Evolutionary conservation across 192 early-diverging fungal species (phyloP).

Genomic region (Pilaira anomala): DNA sequence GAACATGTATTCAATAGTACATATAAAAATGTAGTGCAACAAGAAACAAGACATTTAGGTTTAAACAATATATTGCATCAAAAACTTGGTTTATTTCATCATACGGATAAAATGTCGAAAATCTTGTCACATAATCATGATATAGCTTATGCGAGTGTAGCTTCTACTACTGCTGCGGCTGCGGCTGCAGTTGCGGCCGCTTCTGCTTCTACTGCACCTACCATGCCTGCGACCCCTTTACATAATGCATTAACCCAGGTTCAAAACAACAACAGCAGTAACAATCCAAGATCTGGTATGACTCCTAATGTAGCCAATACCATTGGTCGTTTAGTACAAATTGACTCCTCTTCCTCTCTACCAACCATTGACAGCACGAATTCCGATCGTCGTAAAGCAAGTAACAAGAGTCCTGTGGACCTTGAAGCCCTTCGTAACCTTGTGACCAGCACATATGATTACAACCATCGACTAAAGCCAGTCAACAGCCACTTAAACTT

Average conservation of each 20-base stretch:
- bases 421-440: no score
- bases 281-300: background rate
- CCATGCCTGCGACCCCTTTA: background rate
- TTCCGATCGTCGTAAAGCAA: no score
- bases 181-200: no score
- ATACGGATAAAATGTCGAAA: slow-evolving; percentile 33
- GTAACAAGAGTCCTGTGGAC: background rate
- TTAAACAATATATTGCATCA: slow-evolving; percentile 55
- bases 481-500: background rate
- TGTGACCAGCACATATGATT: no score
- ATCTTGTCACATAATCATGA: slow-evolving; percentile 12
- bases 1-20: slow-evolving; percentile 47
- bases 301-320: slow-evolving; percentile 14
- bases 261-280: background rate
- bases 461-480: no score
- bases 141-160: background rate
- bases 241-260: background rate
- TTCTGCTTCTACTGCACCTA: background rate
- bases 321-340: slow-evolving; percentile 17
- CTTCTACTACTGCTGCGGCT: background rate
- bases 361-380: no score
- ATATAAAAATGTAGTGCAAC: slow-evolving; percentile 40
- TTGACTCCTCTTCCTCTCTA: background rate
- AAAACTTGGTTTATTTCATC: slow-evolving; percentile 62
- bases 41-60: slow-evolving; percentile 45